Percentiles rank a stretch among this genome's conserved stretches.
phyloP scores from a whole-genome alignment of 768 basidiomycete genomes.

The Rhodotorula babjevae region DNA sequence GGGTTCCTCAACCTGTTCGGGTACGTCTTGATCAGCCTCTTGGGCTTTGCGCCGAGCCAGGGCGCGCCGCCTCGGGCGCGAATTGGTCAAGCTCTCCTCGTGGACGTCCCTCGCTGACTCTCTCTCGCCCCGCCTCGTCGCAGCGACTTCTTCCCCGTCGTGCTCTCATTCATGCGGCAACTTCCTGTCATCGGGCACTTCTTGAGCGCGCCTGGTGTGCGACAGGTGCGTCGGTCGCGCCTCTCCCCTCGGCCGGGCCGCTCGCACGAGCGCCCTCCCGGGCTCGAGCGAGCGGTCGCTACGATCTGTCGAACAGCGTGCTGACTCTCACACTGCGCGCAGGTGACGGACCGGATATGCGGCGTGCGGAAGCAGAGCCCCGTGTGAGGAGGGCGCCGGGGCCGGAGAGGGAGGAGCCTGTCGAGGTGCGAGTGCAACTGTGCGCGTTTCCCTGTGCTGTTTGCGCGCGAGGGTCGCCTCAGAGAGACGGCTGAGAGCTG shows the following conservation, averaged over 20 bases:
- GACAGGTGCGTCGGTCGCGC: slow-evolving; percentile 55
- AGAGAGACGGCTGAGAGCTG: no score
- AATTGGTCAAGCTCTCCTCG: no score
- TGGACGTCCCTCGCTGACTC: no score
- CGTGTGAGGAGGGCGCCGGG: not conserved
- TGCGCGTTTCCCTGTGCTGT: no score
- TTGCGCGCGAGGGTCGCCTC: no score
- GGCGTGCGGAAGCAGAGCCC: slow-evolving; percentile 31
- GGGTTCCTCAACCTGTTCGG: slow-evolving; percentile 97
- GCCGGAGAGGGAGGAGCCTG: no score
- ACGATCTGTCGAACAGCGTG: no score
- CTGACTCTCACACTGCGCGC: slow-evolving; percentile 10
- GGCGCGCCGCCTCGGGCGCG: no score
- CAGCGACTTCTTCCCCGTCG: slow-evolving; percentile 98
- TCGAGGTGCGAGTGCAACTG: no score
- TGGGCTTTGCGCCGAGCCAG: no score
- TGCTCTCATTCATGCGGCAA: slow-evolving; percentile 92
- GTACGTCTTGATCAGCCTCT: no score
- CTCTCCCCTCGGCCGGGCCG: not conserved
- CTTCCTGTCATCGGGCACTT: slow-evolving; percentile 83
- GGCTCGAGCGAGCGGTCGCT: no score
- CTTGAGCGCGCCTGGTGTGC: slow-evolving; percentile 79
- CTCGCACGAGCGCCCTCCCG: not conserved
- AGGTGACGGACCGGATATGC: slow-evolving; percentile 69
- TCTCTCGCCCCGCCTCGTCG: not conserved